A percentile compares a stretch with the other conserved stretches of the same genome.
These are phyloP conservation scores for Beauveria brongniartii DNA, from an alignment of 2,329 filamentous ascomycete species.

Conservation along the genomic window DNA sequence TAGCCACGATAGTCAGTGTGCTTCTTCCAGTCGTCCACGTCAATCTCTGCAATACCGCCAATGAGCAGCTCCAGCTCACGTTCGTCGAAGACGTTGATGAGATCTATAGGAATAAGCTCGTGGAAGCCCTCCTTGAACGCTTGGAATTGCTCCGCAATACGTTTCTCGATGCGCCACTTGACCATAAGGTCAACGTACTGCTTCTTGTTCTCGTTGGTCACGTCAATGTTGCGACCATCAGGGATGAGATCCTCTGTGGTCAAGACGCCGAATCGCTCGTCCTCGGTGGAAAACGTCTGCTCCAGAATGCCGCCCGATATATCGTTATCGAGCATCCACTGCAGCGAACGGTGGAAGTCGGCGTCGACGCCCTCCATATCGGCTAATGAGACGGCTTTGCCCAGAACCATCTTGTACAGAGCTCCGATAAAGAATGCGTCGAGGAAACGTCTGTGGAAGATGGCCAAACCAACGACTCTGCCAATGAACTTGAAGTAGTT, in stretches of 20 bases:
- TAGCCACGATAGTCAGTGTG: constrained; percentile 98
- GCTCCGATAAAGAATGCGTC: constrained; percentile 99
- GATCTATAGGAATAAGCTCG: constrained; percentile 89
- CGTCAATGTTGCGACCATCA: constrained; percentile 81
- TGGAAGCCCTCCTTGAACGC: constrained; percentile 97
- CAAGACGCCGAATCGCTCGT: constrained; percentile 92
- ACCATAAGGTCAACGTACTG: constrained; percentile 98
- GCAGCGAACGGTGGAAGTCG: constrained; percentile 91
- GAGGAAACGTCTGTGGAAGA: constrained; percentile 95
- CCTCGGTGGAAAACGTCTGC: constrained; percentile 92
- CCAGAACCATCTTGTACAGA: constrained; percentile 98
- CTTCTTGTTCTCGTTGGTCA: constrained; percentile 98
- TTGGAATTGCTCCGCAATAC: constrained; percentile 96
- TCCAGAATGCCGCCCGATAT: constrained; percentile 88
- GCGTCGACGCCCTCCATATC: constrained; percentile 99
- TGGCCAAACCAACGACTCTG: constrained; percentile 89
- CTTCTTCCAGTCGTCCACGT: constrained; percentile 99
- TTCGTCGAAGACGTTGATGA: constrained; percentile 98
- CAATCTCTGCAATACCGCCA: constrained; percentile 98
- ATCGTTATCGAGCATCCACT: constrained; percentile 97
- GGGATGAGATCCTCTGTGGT: constrained; percentile 92
- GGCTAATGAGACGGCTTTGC: constrained; percentile 81
- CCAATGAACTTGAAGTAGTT: constrained; percentile 99
- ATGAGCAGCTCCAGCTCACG: constrained; percentile 93
- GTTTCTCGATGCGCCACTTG: constrained; percentile 98